Evolutionary conservation across 2,329 filamentous ascomycete species (phyloP), one percentile per base, ranked within the genome.

Genomic region (Atkinsonella hypoxylon): DNA sequence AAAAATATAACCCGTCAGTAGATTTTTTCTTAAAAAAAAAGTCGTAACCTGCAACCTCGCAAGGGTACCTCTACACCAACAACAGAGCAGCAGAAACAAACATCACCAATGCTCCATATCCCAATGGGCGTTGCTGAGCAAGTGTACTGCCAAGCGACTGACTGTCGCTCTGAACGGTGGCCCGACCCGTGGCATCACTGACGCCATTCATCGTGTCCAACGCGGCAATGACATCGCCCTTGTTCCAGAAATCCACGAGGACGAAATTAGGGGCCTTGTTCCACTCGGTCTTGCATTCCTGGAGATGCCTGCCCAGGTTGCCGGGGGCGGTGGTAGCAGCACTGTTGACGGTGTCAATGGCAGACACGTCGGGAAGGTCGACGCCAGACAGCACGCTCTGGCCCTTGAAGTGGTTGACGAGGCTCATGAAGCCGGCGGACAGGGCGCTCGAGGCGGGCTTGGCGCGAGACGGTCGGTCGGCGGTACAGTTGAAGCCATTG

Each of bases 371-470:
- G 2, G 85, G 84, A 40, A 80, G 70, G 55, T 78, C 67, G 58
- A 87, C 77, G 53, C 71, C 72, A 4, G 74, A 65, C n/a, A 70
- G 63, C 20, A 81, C 62, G 5, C 62, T 67, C 51, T 74, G 69
- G 70, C 90, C 82, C 49, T 85, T 75, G 71, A 93, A 91, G 69
- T 93, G 87, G 72, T 93, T 93, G 70, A 87, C 75, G 10, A 93
- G 71, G 26, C 86, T 80, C 63, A 93, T 75, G 58, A 80, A 75
- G 57, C 78, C 77, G 1, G 73, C 72, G 0, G 70, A 61, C 26
- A 85, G 61, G 1, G 83, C 85, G 1, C 71, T 59, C 15, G 75
- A 60, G 46, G 75, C 74, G 3, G 70, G 62, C 20, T 66, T 63
- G 34, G 82, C 67, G 6, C 66, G 64, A 0, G 74, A 66, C 0